These are phyloP conservation scores for Tuber indicum DNA, from an alignment of 495 filamentous ascomycete species.

Conservation along the genomic window DNA sequence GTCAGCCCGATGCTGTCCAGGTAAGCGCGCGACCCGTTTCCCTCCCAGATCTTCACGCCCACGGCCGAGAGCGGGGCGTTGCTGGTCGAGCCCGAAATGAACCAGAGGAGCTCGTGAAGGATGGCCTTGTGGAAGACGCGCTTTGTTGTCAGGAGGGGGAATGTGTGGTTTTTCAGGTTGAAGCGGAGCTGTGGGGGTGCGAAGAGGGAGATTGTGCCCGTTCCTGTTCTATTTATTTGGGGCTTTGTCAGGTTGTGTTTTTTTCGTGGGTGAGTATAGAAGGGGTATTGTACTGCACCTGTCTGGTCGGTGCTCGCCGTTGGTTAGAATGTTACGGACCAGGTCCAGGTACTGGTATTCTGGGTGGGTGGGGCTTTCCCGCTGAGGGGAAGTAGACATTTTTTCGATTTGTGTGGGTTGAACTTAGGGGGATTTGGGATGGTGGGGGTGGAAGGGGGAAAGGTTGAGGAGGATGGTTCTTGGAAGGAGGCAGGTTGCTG, in stretches of 20 bases:
- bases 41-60: slow-evolving; percentile 96
- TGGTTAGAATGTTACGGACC: slow-evolving; percentile 64
- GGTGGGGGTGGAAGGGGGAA: background rate
- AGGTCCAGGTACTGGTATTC: slow-evolving; percentile 73
- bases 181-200: slow-evolving; percentile 81
- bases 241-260: slow-evolving; percentile 2
- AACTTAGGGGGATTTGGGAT: background rate
- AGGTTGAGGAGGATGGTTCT: background rate
- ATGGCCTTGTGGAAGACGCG: slow-evolving; percentile 90
- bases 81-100: slow-evolving; percentile 76
- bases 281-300: slow-evolving; percentile 46
- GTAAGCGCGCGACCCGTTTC: slow-evolving; percentile 82
- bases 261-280: background rate
- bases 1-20: slow-evolving; percentile 76
- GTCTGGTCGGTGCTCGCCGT: slow-evolving; percentile 76
- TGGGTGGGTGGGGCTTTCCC: slow-evolving; percentile 48
- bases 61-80: slow-evolving; percentile 63
- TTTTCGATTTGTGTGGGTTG: background rate
- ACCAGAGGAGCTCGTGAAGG: slow-evolving; percentile 93
- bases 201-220: slow-evolving; percentile 83
- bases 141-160: slow-evolving; percentile 93
- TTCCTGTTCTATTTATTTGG: slow-evolving; percentile 62
- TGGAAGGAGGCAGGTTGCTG: background rate
- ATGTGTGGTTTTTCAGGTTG: slow-evolving; percentile 61
- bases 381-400: background rate